A percentile compares a stretch with the other conserved stretches of the same genome.
These are phyloP conservation scores for Picea abies DNA, from an alignment of 83 land plant genomes.

Conservation along the genomic window DNA sequence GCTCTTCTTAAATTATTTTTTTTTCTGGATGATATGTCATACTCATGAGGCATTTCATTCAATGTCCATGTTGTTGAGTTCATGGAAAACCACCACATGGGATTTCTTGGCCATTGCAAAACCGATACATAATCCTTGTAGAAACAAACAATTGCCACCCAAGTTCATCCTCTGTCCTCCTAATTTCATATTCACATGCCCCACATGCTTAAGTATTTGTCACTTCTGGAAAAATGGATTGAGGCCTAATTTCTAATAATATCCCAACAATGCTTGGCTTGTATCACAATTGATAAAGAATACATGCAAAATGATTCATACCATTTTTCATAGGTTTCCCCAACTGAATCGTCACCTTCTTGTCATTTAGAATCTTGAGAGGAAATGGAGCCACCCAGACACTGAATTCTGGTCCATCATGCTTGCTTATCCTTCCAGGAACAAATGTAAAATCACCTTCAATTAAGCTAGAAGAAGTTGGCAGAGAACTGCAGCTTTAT, in stretches of 20 bases:
- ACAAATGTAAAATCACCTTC: too few species aligned
- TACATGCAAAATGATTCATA: constrained; percentile 56
- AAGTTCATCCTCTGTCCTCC: constrained; percentile 43
- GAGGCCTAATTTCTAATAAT: constrained; percentile 53
- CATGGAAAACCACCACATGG: background rate
- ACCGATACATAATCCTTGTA: constrained; percentile 70
- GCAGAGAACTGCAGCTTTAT: too few species aligned
- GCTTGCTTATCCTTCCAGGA: too few species aligned
- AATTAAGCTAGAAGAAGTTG: too few species aligned
- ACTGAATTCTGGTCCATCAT: too few species aligned
- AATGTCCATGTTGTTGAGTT: background rate
- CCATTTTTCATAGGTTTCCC: constrained; percentile 75
- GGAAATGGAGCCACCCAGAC: too few species aligned
- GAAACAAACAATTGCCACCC: constrained; percentile 66
- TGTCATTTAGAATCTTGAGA: too few species aligned
- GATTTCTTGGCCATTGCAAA: constrained; percentile 75
- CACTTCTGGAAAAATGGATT: constrained; percentile 58
- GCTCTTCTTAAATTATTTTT: too few species aligned
- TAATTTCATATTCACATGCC: constrained; percentile 64
- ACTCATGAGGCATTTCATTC: too few species aligned
- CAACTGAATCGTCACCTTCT: too few species aligned
- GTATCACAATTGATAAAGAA: constrained; percentile 61
- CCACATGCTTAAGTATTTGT: constrained; percentile 57
- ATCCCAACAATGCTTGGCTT: constrained; percentile 68
- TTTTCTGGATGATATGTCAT: too few species aligned